A percentile compares a stretch with the other conserved stretches of the same genome.
Conservation (phyloP, 306 rosid species). For the Pyrus bretschneideri region DNA sequence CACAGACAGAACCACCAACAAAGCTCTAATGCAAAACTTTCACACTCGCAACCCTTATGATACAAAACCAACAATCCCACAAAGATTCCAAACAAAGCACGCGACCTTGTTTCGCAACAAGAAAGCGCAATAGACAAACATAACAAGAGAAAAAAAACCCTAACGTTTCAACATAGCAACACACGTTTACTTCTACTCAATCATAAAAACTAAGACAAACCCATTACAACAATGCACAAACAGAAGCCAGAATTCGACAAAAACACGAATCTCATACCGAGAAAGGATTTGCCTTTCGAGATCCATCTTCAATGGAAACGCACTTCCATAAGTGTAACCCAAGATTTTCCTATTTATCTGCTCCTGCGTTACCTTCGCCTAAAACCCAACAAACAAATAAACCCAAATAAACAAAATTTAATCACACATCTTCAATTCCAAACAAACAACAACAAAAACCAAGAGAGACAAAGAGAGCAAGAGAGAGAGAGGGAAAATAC, state of each 20-base stretch:
- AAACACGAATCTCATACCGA: slow-evolving; percentile 29
- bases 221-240: background rate
- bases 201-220: background rate
- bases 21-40: background rate
- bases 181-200: background rate
- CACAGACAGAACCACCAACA: background rate
- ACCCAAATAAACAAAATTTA: background rate
- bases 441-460: background rate
- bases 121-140: background rate
- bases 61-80: background rate
- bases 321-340: slow-evolving; percentile 60
- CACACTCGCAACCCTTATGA: background rate
- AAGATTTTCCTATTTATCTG: slow-evolving; percentile 53
- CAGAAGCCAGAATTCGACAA: background rate
- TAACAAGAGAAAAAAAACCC: background rate
- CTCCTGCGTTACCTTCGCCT: slow-evolving; percentile 38
- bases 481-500: slow-evolving; percentile 32
- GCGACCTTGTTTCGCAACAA: background rate
- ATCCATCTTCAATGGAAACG: slow-evolving; percentile 74
- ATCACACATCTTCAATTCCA: background rate
- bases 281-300: slow-evolving; percentile 75
- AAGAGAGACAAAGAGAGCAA: background rate
- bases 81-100: background rate
- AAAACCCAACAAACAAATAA: slow-evolving; percentile 3
- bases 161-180: background rate